phyloP scores from a whole-genome alignment of 768 basidiomycete species.

The Amanita subjunquillea region DNA sequence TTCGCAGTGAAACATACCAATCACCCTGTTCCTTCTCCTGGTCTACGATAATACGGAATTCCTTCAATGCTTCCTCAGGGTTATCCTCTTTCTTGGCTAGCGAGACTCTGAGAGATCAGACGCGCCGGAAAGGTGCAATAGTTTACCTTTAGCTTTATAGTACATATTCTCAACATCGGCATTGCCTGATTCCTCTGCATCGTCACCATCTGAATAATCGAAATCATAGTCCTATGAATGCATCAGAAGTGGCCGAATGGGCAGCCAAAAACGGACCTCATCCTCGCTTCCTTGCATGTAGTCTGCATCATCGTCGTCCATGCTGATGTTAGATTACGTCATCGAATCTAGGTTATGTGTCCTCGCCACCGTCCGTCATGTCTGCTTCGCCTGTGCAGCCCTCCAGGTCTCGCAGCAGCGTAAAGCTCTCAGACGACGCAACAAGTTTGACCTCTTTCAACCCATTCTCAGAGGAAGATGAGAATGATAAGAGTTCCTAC shows the following conservation, averaged over 20 bases:
- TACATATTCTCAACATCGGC: slow-evolving; percentile 97
- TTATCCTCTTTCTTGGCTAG: slow-evolving; percentile 90
- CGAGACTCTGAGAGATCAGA: slow-evolving; percentile 5
- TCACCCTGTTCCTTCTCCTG: slow-evolving; percentile 91
- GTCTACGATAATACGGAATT: slow-evolving; percentile 81
- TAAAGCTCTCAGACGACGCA: slow-evolving; percentile 50
- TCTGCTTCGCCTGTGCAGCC: slow-evolving; percentile 27
- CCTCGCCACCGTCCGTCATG: slow-evolving; percentile 5
- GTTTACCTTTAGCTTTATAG: slow-evolving; percentile 90
- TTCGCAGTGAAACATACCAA: slow-evolving; percentile 44
- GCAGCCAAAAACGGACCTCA: slow-evolving; percentile 39
- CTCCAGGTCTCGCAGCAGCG: slow-evolving; percentile 54
- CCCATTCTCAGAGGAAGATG: slow-evolving; percentile 89
- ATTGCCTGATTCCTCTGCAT: slow-evolving; percentile 67
- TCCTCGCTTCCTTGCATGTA: slow-evolving; percentile 88
- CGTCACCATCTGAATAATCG: slow-evolving; percentile 90
- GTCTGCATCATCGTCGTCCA: slow-evolving; percentile 93
- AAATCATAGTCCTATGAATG: slow-evolving; percentile 78
- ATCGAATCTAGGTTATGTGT: slow-evolving; percentile 17
- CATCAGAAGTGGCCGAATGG: slow-evolving; percentile 6
- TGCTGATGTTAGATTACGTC: slow-evolving; percentile 17
- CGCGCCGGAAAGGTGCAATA: not conserved
- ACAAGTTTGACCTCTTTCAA: slow-evolving; percentile 79
- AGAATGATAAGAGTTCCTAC: slow-evolving; percentile 81
- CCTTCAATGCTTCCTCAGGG: slow-evolving; percentile 84